Percentiles rank a stretch among this genome's conserved stretches.
Conservation (phyloP, 2,329 filamentous ascomycete species). For the Xylariales sp. region DNA sequence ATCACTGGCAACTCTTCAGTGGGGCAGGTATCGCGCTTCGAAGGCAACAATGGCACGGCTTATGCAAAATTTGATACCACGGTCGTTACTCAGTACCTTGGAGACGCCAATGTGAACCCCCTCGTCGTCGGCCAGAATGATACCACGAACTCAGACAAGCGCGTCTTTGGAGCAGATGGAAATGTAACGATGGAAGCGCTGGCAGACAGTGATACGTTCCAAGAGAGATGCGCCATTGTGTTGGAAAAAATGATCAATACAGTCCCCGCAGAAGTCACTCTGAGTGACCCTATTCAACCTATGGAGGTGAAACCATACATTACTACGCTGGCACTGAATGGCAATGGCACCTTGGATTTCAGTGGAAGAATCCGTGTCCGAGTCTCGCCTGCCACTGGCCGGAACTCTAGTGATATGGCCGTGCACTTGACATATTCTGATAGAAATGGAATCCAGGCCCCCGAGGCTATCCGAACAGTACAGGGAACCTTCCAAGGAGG, state of each 20-base stretch:
- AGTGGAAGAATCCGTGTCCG: slow-evolving; percentile 21
- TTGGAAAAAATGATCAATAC: slow-evolving; percentile 31
- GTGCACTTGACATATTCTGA: slow-evolving; percentile 15
- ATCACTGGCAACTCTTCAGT: slow-evolving; percentile 30
- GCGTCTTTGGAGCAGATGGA: slow-evolving; percentile 37
- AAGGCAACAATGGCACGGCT: slow-evolving; percentile 17
- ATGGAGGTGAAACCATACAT: slow-evolving; percentile 29
- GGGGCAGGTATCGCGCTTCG: slow-evolving; percentile 28
- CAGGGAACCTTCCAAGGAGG: slow-evolving; percentile 14
- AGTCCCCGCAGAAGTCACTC: slow-evolving; percentile 22
- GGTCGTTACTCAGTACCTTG: slow-evolving; percentile 38
- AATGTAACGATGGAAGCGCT: slow-evolving; percentile 38
- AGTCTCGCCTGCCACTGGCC: slow-evolving; percentile 9
- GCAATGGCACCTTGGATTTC: slow-evolving; percentile 18
- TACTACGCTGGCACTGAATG: slow-evolving; percentile 17
- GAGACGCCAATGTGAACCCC: slow-evolving; percentile 35
- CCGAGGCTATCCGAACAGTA: slow-evolving; percentile 6
- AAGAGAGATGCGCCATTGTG: slow-evolving; percentile 23
- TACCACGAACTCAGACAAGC: slow-evolving; percentile 34
- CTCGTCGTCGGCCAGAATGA: slow-evolving; percentile 34
- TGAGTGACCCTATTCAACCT: slow-evolving; percentile 21
- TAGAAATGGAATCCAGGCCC: slow-evolving; percentile 9
- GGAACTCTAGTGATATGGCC: slow-evolving; percentile 16
- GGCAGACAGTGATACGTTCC: slow-evolving; percentile 30
- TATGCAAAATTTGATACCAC: slow-evolving; percentile 33